Base-by-base conservation (phyloP, 345 rosid species). In the Cardamine occulta region DNA sequence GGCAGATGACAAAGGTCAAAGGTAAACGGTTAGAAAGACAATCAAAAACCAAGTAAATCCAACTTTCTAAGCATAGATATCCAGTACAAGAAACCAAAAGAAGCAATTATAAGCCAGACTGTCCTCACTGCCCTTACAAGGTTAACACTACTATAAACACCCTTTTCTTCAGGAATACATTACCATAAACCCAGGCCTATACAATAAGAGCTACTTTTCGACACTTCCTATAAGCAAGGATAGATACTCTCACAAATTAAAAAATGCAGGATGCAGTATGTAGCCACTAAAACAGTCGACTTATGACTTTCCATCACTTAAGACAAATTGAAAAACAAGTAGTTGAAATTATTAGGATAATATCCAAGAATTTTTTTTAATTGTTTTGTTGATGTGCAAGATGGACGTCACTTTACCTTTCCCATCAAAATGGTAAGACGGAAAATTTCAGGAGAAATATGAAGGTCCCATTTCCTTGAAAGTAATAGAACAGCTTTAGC, bases 401-500 rank as follows among this genome's bases (percentile, higher is more conserved):
- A 55, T 77, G 63, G 68, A 66, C 71, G 29, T 68, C 29, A 63
- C 79, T 71, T 66, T 80, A 89, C 98, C 93, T 88, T 90, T 72
- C 87, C 87, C 64, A 85, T 79, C 81, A 81, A 74, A 62, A 91
- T 71, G 49, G 96, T 88, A 47, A 71, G 75, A 63, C 78, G 84
- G 59, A 91, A 94, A 51, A 86, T 62, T 67, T 85, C 85, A 17
- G 97, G 91, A 63, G 93, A 83, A 72, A 94, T 85, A 80, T 88
- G 87, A 59, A 89, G 82, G 90, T 94, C 95, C 97, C 94, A 94
- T 87, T 85, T 94, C 80, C 88, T 87, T 57, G 97, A 88, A 67
- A 94, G 93, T 67, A 60, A 87, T 62, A 94, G 87, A 76, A 94
- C 85, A 73, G 96, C 86, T 84, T 91, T 91, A 74, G 98, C 90